Percentiles rank a stretch among this genome's conserved stretches.
Evolutionary conservation across 352 stramenopile genomes (phyloP).

Genomic region (Pythium aristosporum): DNA sequence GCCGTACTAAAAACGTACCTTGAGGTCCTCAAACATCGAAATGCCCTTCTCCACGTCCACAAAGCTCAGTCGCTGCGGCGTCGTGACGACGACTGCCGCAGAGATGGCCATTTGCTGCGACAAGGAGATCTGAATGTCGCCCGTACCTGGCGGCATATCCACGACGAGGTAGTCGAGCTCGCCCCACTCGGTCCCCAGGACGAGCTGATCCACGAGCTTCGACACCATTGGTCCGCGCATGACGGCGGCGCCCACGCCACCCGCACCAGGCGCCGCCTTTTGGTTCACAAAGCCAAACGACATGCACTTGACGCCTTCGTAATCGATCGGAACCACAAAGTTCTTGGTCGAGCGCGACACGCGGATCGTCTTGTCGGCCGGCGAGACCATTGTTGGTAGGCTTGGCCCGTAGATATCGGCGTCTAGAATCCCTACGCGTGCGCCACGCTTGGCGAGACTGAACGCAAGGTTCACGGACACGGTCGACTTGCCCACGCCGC

Average conservation of each 20-base stretch:
- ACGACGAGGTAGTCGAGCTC: slow-evolving; percentile 98
- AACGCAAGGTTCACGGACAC: slow-evolving; percentile 99
- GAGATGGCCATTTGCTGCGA: slow-evolving; percentile 97
- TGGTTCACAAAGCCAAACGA: slow-evolving; percentile 92
- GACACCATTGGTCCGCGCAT: slow-evolving; percentile 98
- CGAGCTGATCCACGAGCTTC: slow-evolving; percentile 96
- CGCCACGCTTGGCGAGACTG: slow-evolving; percentile 88
- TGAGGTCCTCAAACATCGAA: slow-evolving; percentile 97
- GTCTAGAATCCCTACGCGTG: slow-evolving; percentile 97
- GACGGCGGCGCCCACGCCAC: slow-evolving; percentile 85
- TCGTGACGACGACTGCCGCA: slow-evolving; percentile 98
- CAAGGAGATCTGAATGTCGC: slow-evolving; percentile 99
- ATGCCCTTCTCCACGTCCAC: slow-evolving; percentile 99
- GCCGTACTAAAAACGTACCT: slow-evolving; percentile 38
- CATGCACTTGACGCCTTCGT: slow-evolving; percentile 91
- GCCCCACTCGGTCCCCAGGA: slow-evolving; percentile 97
- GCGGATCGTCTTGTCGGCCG: slow-evolving; percentile 62
- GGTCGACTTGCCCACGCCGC: slow-evolving; percentile 98
- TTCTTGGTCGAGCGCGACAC: slow-evolving; percentile 68
- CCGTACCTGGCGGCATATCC: slow-evolving; percentile 99
- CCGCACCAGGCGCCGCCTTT: slow-evolving; percentile 73
- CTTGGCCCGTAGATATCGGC: slow-evolving; percentile 99
- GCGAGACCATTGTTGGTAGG: slow-evolving; percentile 95
- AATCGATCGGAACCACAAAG: slow-evolving; percentile 80
- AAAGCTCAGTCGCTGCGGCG: slow-evolving; percentile 96